Conservation (phyloP, 1,139 yeast genomes). For the Yamadazyma friedrichii region DNA sequence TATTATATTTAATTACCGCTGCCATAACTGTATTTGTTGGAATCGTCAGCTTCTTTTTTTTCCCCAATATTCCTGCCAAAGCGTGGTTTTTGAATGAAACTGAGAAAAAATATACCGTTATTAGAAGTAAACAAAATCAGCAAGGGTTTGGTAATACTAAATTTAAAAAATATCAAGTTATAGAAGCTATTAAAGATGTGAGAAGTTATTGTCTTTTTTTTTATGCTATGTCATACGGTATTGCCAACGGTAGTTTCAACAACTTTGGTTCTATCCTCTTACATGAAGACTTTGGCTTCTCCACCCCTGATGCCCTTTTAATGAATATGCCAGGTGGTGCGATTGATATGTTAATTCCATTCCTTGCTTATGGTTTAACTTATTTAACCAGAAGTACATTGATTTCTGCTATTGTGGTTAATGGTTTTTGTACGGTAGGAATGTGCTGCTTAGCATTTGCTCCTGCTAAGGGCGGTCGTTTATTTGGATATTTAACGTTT, state of each 20-base stretch:
- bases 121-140: constrained; percentile 26
- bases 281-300: constrained; percentile 36
- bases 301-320: constrained; percentile 23
- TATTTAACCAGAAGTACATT: constrained; percentile 40
- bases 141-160: constrained; percentile 56
- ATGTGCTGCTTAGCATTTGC: constrained; percentile 53
- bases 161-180: constrained; percentile 52
- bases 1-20: constrained; percentile 25
- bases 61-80: constrained; percentile 25
- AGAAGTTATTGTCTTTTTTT: constrained; percentile 39
- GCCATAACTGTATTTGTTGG: constrained; percentile 23
- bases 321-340: constrained; percentile 39
- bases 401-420: constrained; percentile 22
- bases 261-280: constrained; percentile 39
- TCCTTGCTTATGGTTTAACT: constrained; percentile 29
- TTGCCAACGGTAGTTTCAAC: constrained; percentile 33
- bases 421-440: constrained; percentile 24
- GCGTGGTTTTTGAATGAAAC: constrained; percentile 39
- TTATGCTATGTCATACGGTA: constrained; percentile 22
- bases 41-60: constrained; percentile 16
- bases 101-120: constrained; percentile 27
- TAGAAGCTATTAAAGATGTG: constrained; percentile 46
- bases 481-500: constrained; percentile 9
- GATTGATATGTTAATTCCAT: constrained; percentile 35
- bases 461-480: constrained; percentile 8